Evolutionary conservation across 345 rosid genomes (phyloP), one percentile per base, ranked within the genome.

Genomic region (Hibiscus tridactylites): DNA sequence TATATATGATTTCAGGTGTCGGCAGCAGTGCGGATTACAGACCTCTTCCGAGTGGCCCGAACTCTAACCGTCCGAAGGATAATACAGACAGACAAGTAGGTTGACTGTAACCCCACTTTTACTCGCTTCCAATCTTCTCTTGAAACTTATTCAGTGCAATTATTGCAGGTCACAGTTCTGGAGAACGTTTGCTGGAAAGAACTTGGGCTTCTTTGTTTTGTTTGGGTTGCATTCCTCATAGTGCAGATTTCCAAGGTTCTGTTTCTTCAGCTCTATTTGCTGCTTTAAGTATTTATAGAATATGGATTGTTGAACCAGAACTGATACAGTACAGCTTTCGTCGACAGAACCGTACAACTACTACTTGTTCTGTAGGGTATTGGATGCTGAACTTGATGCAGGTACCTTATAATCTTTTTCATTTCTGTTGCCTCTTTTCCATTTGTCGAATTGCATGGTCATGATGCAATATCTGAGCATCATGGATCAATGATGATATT

Each of bases 111-210:
- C 35, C 33, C 16, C 11, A 31, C 46, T 73, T 21, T 61, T 46
- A 4, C 21, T 44, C 33, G 15, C 12, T 17, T 29, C 19, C 31
- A 47, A 13, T n/a, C 9, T 61, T 11, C 37, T 44, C 31, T 19
- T 24, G 49, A 21, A 44, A 0, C 28, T 53, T 19, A 71, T 16
- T 58, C 28, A 75, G 62, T 24, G 76, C 59, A 24, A 47, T 54
- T 13, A 42, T 17, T 50, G 65, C 85, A 88, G 97, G 87, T 87
- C 19, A 64, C 80, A 21, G 3, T 91, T 76, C 70, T 85, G 66
- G 90, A 88, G 73, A 91, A 91, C 71, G 89, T 91, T 58, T 82
- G 65, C 62, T 91, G 96, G 97, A 89, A 82, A 79, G 96, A 91
- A 81, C 82, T 91, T 9, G 96, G 97, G 1, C 86, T 91, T 81